Evolutionary conservation across 192 early-diverging fungal genomes (phyloP), one percentile per base, ranked within the genome.

Genomic region (Glomus cerebriforme): DNA sequence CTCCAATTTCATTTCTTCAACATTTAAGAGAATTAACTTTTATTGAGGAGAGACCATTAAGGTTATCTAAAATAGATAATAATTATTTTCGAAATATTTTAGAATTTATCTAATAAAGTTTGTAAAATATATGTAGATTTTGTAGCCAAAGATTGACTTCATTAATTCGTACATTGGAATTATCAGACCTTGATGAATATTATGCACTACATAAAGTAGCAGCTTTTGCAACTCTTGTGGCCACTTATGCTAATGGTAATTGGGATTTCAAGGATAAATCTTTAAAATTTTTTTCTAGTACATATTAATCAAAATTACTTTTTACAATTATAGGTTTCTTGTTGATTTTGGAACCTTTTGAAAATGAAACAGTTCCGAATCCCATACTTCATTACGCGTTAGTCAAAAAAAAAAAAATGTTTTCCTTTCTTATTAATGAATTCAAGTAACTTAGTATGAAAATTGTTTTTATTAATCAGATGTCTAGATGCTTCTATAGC

Each of bases 401-500:
- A 79, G 87, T 77, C 2, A 17, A 43, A 43, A 43, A 12, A n/a
- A n/a, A n/a, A n/a, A n/a, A n/a, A n/a, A 12, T 7, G 7, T 32
- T 32, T 4, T 22, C 39, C 29, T 27, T n/a, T 31, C 0, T 47
- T 49, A 2, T 17, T 35, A 26, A 22, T 24, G 17, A 62, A 22
- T 26, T 27, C 17, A 34, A 70, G 24, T 24, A 22, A n/a, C 32
- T 35, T 68, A 68, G 19, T 37, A 35, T 3, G 2, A 35, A 17
- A 7, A 31, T 78, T 26, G 5, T 76, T 59, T 67, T 60, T 70
- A 63, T 47, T 66, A 26, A 47, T 35, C 74, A 93, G 92, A 17
- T 99, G 98, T 80, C 83, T 99, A 45, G 98, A 99, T 84, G 96
- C 98, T 0, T 94, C 97, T 1, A 88, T 99, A 68, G 97, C 97